Evolutionary conservation across 768 basidiomycete species (phyloP).

Genomic region (Panaeolus cyanescens): DNA sequence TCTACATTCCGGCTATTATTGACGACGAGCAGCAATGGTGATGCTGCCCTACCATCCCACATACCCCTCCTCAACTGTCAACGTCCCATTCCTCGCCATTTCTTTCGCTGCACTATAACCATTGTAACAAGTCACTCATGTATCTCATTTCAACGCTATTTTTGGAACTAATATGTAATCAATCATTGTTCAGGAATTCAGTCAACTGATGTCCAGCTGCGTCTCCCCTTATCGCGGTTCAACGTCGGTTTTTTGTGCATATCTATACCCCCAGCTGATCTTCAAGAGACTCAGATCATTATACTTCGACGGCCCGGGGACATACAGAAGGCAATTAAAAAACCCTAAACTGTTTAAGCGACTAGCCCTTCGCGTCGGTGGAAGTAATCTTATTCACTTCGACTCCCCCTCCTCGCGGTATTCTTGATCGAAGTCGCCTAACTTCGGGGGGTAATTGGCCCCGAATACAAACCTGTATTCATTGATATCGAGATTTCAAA

Average conservation of each 20-base stretch:
- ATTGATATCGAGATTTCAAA: background rate
- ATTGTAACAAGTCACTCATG: background rate
- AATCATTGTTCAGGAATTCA: background rate
- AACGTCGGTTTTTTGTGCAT: background rate
- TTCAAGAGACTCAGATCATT: background rate
- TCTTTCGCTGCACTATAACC: background rate
- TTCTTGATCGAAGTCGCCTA: background rate
- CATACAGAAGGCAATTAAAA: background rate
- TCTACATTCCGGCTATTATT: conserved; percentile 81
- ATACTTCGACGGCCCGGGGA: background rate
- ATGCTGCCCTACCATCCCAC: background rate
- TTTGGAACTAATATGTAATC: background rate
- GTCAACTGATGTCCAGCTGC: background rate
- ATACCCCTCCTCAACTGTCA: background rate
- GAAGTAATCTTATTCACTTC: too few species aligned
- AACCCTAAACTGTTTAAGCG: too few species aligned
- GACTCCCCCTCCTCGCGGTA: background rate
- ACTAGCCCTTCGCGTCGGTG: too few species aligned
- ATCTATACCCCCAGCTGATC: background rate
- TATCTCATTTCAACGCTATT: too few species aligned
- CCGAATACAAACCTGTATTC: background rate
- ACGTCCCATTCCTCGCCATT: background rate
- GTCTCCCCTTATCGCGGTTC: background rate
- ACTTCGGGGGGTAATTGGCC: background rate
- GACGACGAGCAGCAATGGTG: conserved; percentile 42